These are phyloP conservation scores for Sclerotinia sclerotiorum DNA, from an alignment of 2,329 filamentous ascomycete genomes.

Conservation along the genomic window DNA sequence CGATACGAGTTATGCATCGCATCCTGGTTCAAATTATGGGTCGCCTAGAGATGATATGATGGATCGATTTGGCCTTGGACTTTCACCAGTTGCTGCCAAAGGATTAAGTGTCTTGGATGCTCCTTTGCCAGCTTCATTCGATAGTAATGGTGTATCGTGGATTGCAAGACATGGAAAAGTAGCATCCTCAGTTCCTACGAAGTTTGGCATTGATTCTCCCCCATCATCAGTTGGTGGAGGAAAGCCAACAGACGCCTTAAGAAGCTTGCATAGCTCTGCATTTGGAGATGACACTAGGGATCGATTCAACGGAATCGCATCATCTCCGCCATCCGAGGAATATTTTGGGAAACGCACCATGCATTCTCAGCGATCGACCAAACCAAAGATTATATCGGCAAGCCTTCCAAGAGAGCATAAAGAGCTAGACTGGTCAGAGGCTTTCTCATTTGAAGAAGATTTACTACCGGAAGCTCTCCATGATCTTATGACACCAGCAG, in stretches of 20 bases:
- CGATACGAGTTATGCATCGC: conserved; percentile 54
- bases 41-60: conserved; percentile 71
- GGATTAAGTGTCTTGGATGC: conserved; percentile 89
- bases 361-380: conserved; percentile 65
- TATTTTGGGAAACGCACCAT: conserved; percentile 70
- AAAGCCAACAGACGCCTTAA: conserved; percentile 64
- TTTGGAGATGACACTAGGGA: conserved; percentile 61
- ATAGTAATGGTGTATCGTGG: conserved; percentile 92
- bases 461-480: conserved; percentile 74
- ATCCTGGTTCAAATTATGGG: conserved; percentile 66
- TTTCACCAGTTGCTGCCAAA: conserved; percentile 72
- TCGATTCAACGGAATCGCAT: conserved; percentile 56
- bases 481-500: conserved; percentile 64
- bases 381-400: conserved; percentile 69
- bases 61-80: conserved; percentile 63
- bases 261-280: conserved; percentile 64
- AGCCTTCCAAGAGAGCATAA: conserved; percentile 64
- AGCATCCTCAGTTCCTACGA: conserved; percentile 87
- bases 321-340: conserved; percentile 52
- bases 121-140: conserved; percentile 89
- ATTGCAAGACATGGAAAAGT: conserved; percentile 87
- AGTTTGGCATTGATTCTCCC: conserved; percentile 85
- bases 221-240: conserved; percentile 68
- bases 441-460: conserved; percentile 84
- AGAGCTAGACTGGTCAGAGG: conserved; percentile 61